phyloP scores from a whole-genome alignment of 352 stramenopile species.

The Phytophthora tentaculata region DNA sequence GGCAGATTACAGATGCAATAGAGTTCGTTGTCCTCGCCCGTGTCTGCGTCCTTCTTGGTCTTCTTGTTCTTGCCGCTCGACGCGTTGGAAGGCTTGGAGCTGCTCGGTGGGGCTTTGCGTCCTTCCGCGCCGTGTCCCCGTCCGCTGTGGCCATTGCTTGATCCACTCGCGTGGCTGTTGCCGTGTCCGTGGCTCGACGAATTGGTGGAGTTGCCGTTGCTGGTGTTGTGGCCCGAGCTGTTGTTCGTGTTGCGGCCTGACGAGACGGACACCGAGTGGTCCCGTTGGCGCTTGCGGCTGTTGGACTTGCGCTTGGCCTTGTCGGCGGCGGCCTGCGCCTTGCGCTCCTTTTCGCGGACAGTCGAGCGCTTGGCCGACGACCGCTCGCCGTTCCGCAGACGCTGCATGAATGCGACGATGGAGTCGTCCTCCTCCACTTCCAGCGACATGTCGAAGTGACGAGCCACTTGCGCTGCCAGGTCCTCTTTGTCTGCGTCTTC shows the following conservation, averaged over 20 bases:
- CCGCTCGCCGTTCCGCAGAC: constrained; percentile 83
- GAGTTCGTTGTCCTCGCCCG: constrained; percentile 85
- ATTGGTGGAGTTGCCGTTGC: constrained; percentile 22
- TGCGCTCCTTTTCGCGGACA: constrained; percentile 66
- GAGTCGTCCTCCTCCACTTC: constrained; percentile 89
- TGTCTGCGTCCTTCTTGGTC: constrained; percentile 72
- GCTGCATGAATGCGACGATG: constrained; percentile 86
- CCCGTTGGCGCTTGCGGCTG: constrained; percentile 74
- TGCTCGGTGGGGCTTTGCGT: constrained; percentile 35
- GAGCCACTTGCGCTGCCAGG: constrained; percentile 76
- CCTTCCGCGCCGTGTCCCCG: constrained; percentile 31
- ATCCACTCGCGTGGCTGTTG: constrained; percentile 19
- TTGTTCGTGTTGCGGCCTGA: constrained; percentile 29
- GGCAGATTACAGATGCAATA: constrained; percentile 90
- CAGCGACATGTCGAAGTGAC: constrained; percentile 81
- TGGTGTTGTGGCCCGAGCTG: constrained; percentile 32
- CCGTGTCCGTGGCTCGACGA: constrained; percentile 24
- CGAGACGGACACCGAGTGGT: constrained; percentile 45
- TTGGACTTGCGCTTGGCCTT: constrained; percentile 83
- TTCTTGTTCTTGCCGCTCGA: constrained; percentile 51
- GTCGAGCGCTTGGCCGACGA: constrained; percentile 55
- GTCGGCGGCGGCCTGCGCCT: constrained; percentile 36
- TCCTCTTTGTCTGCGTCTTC: constrained; percentile 72
- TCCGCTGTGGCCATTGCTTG: constrained; percentile 28
- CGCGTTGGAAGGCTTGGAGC: constrained; percentile 31